phyloP scores from a whole-genome alignment of 768 basidiomycete species.

The Tylopilus sp. region DNA sequence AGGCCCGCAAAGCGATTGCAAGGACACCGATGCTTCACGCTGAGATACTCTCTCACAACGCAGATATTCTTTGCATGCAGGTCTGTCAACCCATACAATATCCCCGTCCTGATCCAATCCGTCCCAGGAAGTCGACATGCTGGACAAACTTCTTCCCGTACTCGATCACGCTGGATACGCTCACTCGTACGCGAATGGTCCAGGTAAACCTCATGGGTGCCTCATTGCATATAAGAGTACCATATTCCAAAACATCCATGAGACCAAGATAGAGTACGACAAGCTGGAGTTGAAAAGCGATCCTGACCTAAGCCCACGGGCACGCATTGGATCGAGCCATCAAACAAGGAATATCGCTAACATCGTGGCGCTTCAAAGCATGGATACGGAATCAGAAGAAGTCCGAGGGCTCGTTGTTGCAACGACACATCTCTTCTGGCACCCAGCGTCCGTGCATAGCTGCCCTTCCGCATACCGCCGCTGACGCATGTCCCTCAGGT shows the following conservation, averaged over 20 bases:
- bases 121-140: slow-evolving; percentile 79
- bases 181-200: slow-evolving; percentile 64
- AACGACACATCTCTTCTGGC: slow-evolving; percentile 96
- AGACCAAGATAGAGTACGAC: slow-evolving; percentile 66
- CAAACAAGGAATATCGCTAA: slow-evolving; percentile 78
- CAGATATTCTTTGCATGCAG: slow-evolving; percentile 86
- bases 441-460: slow-evolving; percentile 60
- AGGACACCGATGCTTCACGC: slow-evolving; percentile 72
- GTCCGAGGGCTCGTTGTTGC: slow-evolving; percentile 66
- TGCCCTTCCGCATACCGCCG: neutral
- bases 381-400: slow-evolving; percentile 25
- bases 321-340: slow-evolving; percentile 56
- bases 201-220: slow-evolving; percentile 80
- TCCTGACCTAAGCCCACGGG: slow-evolving; percentile 27
- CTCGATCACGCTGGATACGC: slow-evolving; percentile 64
- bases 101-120: neutral
- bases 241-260: slow-evolving; percentile 44
- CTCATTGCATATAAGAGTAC: slow-evolving; percentile 69
- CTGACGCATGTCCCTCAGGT: slow-evolving; percentile 9
- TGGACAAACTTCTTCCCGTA: slow-evolving; percentile 67
- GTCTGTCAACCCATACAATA: slow-evolving; percentile 35
- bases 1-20: slow-evolving; percentile 73
- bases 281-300: slow-evolving; percentile 47
- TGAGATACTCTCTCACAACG: slow-evolving; percentile 69
- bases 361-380: slow-evolving; percentile 60